phyloP scores from a whole-genome alignment of 176 grass and related monocot species.

The Oryza rufipogon region DNA sequence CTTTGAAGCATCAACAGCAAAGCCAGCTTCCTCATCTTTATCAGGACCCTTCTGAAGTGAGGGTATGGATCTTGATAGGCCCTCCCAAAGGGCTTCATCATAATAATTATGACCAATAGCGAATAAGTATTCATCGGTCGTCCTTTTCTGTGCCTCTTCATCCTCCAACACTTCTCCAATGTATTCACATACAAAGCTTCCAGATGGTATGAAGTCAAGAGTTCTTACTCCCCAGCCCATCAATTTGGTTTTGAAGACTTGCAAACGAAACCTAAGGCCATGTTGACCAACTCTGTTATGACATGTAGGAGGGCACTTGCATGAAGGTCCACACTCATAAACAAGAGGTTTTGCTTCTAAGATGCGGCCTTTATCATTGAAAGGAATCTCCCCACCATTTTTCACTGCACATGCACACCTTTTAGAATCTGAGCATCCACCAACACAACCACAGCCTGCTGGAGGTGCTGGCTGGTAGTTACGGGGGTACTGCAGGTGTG shows the following conservation, averaged over 20 bases:
- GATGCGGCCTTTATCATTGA: conserved; percentile 62
- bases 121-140: conserved; percentile 77
- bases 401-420: conserved; percentile 70
- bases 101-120: conserved; percentile 80
- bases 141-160: conserved; percentile 72
- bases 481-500: conserved; percentile 48
- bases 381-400: conserved; percentile 80
- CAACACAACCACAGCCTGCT: conserved; percentile 59
- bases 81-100: conserved; percentile 72
- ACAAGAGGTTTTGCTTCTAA: conserved; percentile 73
- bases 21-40: conserved; percentile 44
- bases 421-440: conserved; percentile 67
- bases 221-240: conserved; percentile 90
- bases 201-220: conserved; percentile 69
- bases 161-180: conserved; percentile 73
- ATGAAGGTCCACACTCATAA: conserved; percentile 88
- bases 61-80: conserved; percentile 69
- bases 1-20: conserved; percentile 67
- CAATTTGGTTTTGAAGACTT: conserved; percentile 77
- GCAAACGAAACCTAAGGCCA: conserved; percentile 73
- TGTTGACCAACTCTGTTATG: conserved; percentile 80
- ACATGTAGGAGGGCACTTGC: conserved; percentile 78
- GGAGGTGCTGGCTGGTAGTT: conserved; percentile 42
- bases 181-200: conserved; percentile 90
- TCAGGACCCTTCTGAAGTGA: conserved; percentile 57